Evolutionary conservation across 805 yeast genomes (phyloP).

Genomic region (Zygosaccharomyces pseudorouxii): DNA sequence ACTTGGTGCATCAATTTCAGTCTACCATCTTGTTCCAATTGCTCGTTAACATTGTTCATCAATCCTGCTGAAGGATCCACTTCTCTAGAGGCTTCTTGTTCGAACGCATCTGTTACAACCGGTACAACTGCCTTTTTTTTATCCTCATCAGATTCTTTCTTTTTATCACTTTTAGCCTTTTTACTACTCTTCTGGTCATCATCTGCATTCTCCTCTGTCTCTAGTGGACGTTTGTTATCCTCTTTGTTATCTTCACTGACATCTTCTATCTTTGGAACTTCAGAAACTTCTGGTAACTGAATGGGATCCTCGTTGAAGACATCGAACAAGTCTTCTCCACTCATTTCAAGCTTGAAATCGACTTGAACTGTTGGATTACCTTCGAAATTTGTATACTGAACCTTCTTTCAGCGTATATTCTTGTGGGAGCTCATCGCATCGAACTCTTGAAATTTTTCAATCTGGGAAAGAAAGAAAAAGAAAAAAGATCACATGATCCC

Average conservation of each 20-base stretch:
- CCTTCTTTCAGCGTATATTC: not conserved
- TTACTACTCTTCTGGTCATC: constrained; percentile 11
- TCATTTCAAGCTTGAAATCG: constrained; percentile 8
- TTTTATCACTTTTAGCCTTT: constrained; percentile 31
- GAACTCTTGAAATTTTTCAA: constrained; percentile 8
- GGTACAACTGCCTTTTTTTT: constrained; percentile 52
- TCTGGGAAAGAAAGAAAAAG: constrained; percentile 39
- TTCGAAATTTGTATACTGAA: not conserved
- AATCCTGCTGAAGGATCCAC: constrained; percentile 79
- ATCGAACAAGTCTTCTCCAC: constrained; percentile 30
- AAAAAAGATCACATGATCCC: constrained; percentile 22
- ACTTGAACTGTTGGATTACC: not conserved
- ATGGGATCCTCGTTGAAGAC: constrained; percentile 32
- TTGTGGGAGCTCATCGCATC: constrained; percentile 14
- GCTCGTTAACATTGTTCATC: constrained; percentile 39
- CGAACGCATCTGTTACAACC: constrained; percentile 80
- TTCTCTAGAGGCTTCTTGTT: constrained; percentile 84
- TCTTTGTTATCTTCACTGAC: not conserved
- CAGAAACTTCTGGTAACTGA: constrained; percentile 18
- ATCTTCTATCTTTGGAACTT: constrained; percentile 10
- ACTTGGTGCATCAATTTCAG: constrained; percentile 86
- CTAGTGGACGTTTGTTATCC: not conserved
- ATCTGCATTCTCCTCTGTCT: constrained; percentile 7
- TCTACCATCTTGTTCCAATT: constrained; percentile 42
- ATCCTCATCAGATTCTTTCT: constrained; percentile 36